phyloP scores from a whole-genome alignment of 306 rosid genomes.

The Macrotyloma uniflorum region DNA sequence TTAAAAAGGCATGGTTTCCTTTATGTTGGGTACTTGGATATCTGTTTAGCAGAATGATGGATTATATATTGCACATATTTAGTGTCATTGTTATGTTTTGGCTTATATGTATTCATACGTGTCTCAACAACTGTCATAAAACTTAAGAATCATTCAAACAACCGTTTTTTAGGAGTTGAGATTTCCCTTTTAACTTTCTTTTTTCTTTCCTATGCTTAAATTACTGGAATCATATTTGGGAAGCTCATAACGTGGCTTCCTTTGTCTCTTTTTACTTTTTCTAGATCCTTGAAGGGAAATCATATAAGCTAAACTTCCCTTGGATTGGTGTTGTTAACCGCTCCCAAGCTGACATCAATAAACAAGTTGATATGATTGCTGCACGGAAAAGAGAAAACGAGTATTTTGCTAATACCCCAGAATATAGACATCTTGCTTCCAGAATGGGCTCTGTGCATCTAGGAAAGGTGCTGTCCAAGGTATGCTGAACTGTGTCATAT shows the following conservation, averaged over 20 bases:
- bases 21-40: conserved; percentile 24
- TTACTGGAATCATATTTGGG: neutral
- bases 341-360: conserved; percentile 95
- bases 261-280: conserved; percentile 12
- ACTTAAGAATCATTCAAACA: conserved; percentile 25
- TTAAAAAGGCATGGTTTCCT: neutral
- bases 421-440: conserved; percentile 87
- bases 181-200: conserved; percentile 14
- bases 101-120: conserved; percentile 13
- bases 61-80: neutral
- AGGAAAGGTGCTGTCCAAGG: conserved; percentile 95
- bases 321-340: conserved; percentile 99
- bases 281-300: conserved; percentile 69
- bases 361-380: conserved; percentile 99
- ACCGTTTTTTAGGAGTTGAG: conserved; percentile 14
- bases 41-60: conserved; percentile 14
- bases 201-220: neutral
- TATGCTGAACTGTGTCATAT: conserved; percentile 35
- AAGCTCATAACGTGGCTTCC: conserved; percentile 16
- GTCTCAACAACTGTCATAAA: neutral
- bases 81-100: conserved; percentile 9
- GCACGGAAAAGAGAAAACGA: conserved; percentile 96
- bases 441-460: conserved; percentile 99
- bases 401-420: conserved; percentile 74
- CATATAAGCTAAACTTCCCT: conserved; percentile 84